Base-by-base conservation (phyloP, 2,329 filamentous ascomycete species). In the Tympanopsis confertula region DNA sequence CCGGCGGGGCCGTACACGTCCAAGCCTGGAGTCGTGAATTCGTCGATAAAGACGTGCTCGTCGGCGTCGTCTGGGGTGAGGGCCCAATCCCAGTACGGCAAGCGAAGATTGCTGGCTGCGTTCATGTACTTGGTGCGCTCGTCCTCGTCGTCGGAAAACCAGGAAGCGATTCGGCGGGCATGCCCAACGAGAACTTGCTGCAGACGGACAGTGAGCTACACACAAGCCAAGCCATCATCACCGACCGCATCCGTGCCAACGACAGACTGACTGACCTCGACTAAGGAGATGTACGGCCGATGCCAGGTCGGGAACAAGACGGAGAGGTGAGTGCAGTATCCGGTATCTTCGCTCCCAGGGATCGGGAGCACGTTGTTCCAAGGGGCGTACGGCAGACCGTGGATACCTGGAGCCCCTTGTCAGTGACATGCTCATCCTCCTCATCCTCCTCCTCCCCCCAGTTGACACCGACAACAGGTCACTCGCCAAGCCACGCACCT, bases 221-320 rank as follows among this genome's bases (percentile, higher is more conserved):
- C n/a, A n/a, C n/a, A n/a, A n/a, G n/a, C n/a, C n/a, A n/a, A n/a
- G n/a, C n/a, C n/a, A n/a, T n/a, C n/a, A n/a, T n/a, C n/a, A n/a
- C n/a, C n/a, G n/a, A n/a, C n/a, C n/a, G n/a, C n/a, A n/a, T n/a
- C n/a, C n/a, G n/a, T n/a, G n/a, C n/a, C n/a, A n/a, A n/a, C n/a
- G n/a, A n/a, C n/a, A n/a, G n/a, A n/a, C n/a, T n/a, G n/a, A n/a
- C n/a, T 36, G 46, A 72, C 71, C 59, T 82, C 68, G 44, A 62
- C 76, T 7, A 81, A 57, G 7, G 72, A 64, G 39, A 91, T 63
- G 55, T 89, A 93, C 1, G 85, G 82, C 36, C 86, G 74, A 64
- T 94, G 86, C 86, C 86, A 93, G 28, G 78, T 71, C 28, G 81
- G 74, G 53, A 94, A 91, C 13, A 91, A 62, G 29, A 80, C 74